phyloP scores from a whole-genome alignment of 495 filamentous ascomycete genomes.

The Penicillium manginii region DNA sequence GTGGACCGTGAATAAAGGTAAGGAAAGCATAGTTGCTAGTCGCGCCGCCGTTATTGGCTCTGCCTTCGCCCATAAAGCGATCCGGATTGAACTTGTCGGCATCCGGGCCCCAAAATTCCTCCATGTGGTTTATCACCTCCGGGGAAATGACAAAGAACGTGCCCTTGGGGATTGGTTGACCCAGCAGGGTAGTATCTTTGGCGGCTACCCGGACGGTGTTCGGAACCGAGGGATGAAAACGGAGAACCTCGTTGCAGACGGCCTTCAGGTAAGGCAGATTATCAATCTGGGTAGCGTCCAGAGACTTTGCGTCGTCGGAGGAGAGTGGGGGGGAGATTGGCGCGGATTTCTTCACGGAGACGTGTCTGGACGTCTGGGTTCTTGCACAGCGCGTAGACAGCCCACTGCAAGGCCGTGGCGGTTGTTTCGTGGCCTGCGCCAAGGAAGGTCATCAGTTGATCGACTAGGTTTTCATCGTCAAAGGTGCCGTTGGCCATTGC shows the following conservation, averaged over 20 bases:
- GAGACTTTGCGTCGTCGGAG: conserved; percentile 38
- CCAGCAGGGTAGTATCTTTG: conserved; percentile 64
- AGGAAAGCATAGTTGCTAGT: conserved; percentile 73
- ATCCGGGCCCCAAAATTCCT: conserved; percentile 80
- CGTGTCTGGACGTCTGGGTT: conserved; percentile 59
- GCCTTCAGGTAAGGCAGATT: conserved; percentile 62
- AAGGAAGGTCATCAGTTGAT: conserved; percentile 96
- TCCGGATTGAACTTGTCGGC: conserved; percentile 82
- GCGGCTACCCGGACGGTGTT: conserved; percentile 65
- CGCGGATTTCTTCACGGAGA: conserved; percentile 64
- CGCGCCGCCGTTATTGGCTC: conserved; percentile 57
- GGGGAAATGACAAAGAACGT: conserved; percentile 55
- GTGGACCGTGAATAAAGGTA: conserved; percentile 82
- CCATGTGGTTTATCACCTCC: conserved; percentile 69
- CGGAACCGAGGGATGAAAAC: conserved; percentile 61
- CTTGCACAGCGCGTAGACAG: conserved; percentile 60
- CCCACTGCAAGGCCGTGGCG: conserved; percentile 62
- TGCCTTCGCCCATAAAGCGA: conserved; percentile 66
- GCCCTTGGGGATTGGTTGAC: conserved; percentile 57
- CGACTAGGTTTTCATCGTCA: conserved; percentile 76
- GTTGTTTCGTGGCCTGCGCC: conserved; percentile 88
- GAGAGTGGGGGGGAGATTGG: conserved; percentile 61
- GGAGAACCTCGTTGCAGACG: conserved; percentile 62
- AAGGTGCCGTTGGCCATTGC: conserved; percentile 77
- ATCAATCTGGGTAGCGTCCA: conserved; percentile 58